phyloP scores from a whole-genome alignment of 2,329 filamentous ascomycete genomes.

The Torrubiellomyces zombiae region DNA sequence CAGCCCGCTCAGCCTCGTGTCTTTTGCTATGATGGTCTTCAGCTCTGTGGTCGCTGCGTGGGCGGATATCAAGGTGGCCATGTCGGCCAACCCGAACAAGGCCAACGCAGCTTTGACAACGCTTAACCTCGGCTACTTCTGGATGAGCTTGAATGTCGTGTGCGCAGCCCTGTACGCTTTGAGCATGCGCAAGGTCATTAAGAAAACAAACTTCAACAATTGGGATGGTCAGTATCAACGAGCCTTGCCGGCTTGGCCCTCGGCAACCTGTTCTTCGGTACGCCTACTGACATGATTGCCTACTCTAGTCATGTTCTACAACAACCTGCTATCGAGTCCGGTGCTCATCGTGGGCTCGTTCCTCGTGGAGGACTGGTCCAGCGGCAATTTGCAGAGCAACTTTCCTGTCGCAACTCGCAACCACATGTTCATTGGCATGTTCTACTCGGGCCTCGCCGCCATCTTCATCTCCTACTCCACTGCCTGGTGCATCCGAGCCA shows the following conservation, averaged over 20 bases:
- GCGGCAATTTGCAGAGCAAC: slow-evolving; percentile 66
- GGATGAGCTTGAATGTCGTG: slow-evolving; percentile 95
- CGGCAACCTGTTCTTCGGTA: slow-evolving; percentile 1
- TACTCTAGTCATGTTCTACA: slow-evolving; percentile 94
- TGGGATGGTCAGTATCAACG: slow-evolving; percentile 69
- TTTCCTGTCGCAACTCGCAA: slow-evolving; percentile 71
- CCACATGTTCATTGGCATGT: slow-evolving; percentile 69
- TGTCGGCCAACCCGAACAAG: slow-evolving; percentile 38
- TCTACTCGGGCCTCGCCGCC: slow-evolving; percentile 81
- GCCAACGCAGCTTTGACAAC: slow-evolving; percentile 70
- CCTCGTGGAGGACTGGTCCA: slow-evolving; percentile 82
- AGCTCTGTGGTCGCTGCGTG: slow-evolving; percentile 91
- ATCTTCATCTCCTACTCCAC: slow-evolving; percentile 99
- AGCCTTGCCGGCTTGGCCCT: background rate
- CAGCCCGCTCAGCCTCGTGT: slow-evolving; percentile 75
- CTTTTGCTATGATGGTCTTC: slow-evolving; percentile 91
- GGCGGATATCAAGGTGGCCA: slow-evolving; percentile 69
- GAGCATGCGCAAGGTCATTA: slow-evolving; percentile 95
- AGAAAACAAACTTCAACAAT: slow-evolving; percentile 99
- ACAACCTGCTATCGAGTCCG: slow-evolving; percentile 93
- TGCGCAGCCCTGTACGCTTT: slow-evolving; percentile 83
- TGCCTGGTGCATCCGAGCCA: slow-evolving; percentile 95
- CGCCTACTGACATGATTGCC: too few species aligned
- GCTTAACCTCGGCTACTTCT: slow-evolving; percentile 85
- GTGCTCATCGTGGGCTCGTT: slow-evolving; percentile 72